Conservation (phyloP, 768 basidiomycete genomes). For the Podaxis sp. region DNA sequence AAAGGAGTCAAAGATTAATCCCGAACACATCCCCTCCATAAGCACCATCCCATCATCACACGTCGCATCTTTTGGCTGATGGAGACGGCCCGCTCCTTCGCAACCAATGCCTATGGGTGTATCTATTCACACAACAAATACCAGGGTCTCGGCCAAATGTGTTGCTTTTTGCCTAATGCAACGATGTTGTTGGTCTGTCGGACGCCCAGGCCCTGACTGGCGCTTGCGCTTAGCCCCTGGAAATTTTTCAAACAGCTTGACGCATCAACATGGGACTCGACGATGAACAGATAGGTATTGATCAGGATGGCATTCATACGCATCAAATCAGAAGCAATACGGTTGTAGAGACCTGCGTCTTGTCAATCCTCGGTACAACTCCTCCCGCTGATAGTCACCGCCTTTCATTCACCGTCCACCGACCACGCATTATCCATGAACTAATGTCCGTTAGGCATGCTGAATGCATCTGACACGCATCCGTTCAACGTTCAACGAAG, state of each 20-base stretch:
- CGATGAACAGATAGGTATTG: no score
- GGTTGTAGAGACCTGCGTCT: not conserved
- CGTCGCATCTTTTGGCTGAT: constrained; percentile 5
- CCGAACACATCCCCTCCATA: constrained; percentile 1
- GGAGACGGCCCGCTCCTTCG: constrained; percentile 11
- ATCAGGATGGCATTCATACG: no score
- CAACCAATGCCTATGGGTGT: not conserved
- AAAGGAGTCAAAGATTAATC: not conserved
- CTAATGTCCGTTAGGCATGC: not conserved
- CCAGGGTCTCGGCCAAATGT: not conserved
- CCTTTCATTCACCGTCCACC: not conserved
- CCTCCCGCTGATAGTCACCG: not conserved
- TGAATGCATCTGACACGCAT: not conserved
- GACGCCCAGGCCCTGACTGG: not conserved
- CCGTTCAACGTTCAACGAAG: not conserved
- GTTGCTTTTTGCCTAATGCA: not conserved
- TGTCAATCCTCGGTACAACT: not conserved
- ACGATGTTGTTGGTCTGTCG: not conserved
- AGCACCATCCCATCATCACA: constrained; percentile 6
- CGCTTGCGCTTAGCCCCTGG: not conserved
- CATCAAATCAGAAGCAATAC: no score
- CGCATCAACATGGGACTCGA: not conserved
- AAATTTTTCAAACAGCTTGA: not conserved
- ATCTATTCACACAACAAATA: not conserved
- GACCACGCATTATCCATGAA: not conserved